Percentiles rank a stretch among this genome's conserved stretches.
phyloP scores from a whole-genome alignment of 2,329 filamentous ascomycete species.

The Ophiostoma tasmaniense region DNA sequence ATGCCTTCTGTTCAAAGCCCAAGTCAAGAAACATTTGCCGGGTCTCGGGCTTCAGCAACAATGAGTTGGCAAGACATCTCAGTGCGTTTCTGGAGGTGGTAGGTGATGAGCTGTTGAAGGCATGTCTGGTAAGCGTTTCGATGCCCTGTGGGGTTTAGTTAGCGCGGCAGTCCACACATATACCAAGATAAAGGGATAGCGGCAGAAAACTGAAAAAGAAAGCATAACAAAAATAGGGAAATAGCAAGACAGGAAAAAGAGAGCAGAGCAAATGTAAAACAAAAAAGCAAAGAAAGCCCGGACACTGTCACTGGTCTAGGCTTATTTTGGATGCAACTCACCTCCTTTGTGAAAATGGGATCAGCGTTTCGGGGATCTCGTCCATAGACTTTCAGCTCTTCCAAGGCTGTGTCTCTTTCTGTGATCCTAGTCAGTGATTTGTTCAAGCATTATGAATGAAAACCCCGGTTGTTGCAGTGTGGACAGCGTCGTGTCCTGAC shows the following conservation, averaged over 20 bases:
- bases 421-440: neutral
- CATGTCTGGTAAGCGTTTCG: slow-evolving; percentile 60
- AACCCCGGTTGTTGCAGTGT: neutral
- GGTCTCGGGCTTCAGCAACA: slow-evolving; percentile 60
- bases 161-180: slow-evolving; percentile 3
- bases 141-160: slow-evolving; percentile 52
- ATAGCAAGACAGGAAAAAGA: neutral
- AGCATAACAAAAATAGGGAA: neutral
- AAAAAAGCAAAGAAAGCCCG: neutral
- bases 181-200: neutral
- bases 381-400: slow-evolving; percentile 70
- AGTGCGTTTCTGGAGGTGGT: slow-evolving; percentile 66
- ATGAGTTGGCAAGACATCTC: slow-evolving; percentile 75
- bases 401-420: slow-evolving; percentile 56
- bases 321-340: slow-evolving; percentile 30
- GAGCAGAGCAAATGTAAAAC: neutral
- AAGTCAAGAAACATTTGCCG: slow-evolving; percentile 67
- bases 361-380: slow-evolving; percentile 63
- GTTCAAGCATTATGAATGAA: neutral
- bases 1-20: slow-evolving; percentile 58
- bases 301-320: neutral
- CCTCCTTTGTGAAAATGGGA: slow-evolving; percentile 75
- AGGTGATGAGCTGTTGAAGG: slow-evolving; percentile 56
- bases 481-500: neutral
- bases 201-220: neutral